These are phyloP conservation scores for Elsinoe necatrix DNA, from an alignment of 2,329 filamentous ascomycete genomes.

Conservation along the genomic window DNA sequence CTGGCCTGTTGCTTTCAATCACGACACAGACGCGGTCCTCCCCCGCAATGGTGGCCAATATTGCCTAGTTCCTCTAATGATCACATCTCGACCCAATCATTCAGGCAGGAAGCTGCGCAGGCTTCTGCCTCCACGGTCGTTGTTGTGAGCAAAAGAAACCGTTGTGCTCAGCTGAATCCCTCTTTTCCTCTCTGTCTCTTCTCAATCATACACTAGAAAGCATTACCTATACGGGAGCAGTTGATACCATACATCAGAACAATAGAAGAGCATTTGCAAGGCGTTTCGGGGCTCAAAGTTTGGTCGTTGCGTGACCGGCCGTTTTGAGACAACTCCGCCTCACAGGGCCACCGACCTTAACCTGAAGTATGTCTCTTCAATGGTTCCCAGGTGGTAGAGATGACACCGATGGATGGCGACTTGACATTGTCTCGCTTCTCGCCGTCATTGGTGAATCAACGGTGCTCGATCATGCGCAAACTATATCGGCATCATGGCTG, in stretches of 20 bases:
- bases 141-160: background rate
- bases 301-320: background rate
- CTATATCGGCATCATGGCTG: constrained; percentile 10
- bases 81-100: background rate
- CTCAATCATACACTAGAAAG: background rate
- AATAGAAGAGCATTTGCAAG: background rate
- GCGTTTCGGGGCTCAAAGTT: background rate
- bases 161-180: background rate
- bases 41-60: background rate
- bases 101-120: background rate
- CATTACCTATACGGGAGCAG: too few relatives aligned
- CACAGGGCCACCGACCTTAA: background rate
- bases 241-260: background rate
- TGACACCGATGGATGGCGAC: background rate
- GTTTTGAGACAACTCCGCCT: constrained; percentile 5
- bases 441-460: constrained; percentile 12
- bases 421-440: constrained; percentile 9
- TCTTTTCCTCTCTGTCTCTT: background rate
- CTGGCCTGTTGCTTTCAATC: background rate
- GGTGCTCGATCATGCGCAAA: constrained; percentile 5
- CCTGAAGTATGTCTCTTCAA: background rate
- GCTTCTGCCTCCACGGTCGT: background rate
- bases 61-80: background rate
- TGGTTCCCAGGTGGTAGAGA: constrained; percentile 9
- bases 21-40: background rate